Evolutionary conservation across 148 eudicot species (phyloP).

Genomic region (Polygonum aviculare): DNA sequence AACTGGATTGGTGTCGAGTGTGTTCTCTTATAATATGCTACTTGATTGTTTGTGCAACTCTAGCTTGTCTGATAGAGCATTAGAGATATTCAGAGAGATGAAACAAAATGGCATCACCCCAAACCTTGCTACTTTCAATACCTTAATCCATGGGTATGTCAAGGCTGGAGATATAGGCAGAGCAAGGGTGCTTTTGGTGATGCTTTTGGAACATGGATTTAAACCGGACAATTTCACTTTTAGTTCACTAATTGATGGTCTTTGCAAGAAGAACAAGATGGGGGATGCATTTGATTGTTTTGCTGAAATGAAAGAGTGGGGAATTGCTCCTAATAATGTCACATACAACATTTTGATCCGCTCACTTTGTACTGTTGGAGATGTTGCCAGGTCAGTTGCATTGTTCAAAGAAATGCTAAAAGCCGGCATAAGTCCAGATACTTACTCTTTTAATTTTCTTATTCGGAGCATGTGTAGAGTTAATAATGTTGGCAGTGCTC

Average conservation of each 20-base stretch:
- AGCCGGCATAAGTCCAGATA: slow-evolving; percentile 66
- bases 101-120: slow-evolving; percentile 45
- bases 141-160: slow-evolving; percentile 60
- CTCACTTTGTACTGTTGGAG: slow-evolving; percentile 55
- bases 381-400: slow-evolving; percentile 42
- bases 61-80: slow-evolving; percentile 51
- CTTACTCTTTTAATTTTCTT: slow-evolving; percentile 70
- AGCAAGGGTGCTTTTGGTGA: slow-evolving; percentile 52
- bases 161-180: slow-evolving; percentile 47
- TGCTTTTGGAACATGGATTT: slow-evolving; percentile 56
- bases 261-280: slow-evolving; percentile 58
- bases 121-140: slow-evolving; percentile 76
- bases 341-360: slow-evolving; percentile 80
- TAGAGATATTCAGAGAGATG: slow-evolving; percentile 47
- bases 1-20: slow-evolving; percentile 43
- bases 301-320: slow-evolving; percentile 82
- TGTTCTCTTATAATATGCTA: slow-evolving; percentile 64
- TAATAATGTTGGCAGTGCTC: slow-evolving; percentile 62
- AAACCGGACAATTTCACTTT: slow-evolving; percentile 86
- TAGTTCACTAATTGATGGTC: slow-evolving; percentile 69
- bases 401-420: slow-evolving; percentile 62
- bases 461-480: slow-evolving; percentile 65
- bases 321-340: slow-evolving; percentile 59
- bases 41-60: slow-evolving; percentile 75
- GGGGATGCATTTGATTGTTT: slow-evolving; percentile 79